Evolutionary conservation across 768 basidiomycete genomes (phyloP).

Genomic region (Panaeolus cyanescens): DNA sequence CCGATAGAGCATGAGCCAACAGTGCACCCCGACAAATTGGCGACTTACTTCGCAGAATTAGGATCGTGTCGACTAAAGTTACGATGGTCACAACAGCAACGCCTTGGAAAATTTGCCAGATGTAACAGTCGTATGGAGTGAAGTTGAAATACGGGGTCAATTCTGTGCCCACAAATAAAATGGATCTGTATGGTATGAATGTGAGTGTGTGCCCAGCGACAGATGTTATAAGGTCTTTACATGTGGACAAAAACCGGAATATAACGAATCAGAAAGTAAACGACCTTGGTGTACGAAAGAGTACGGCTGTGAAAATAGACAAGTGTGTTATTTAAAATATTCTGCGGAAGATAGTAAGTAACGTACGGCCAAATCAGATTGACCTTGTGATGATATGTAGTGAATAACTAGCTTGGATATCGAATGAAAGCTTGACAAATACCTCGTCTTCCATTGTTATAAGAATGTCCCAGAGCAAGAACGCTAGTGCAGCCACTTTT

Average conservation of each 20-base stretch:
- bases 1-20: neutral
- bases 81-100: slow-evolving; percentile 30
- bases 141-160: slow-evolving; percentile 36
- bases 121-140: slow-evolving; percentile 40
- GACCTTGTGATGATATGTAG: slow-evolving; percentile 26
- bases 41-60: slow-evolving; percentile 39
- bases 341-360: neutral
- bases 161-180: slow-evolving; percentile 35
- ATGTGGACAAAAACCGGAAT: slow-evolving; percentile 36
- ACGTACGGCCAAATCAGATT: slow-evolving; percentile 44
- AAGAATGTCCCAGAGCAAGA: slow-evolving; percentile 42
- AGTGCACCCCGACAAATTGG: too few species aligned
- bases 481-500: slow-evolving; percentile 36
- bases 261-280: slow-evolving; percentile 40
- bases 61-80: slow-evolving; percentile 35
- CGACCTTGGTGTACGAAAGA: slow-evolving; percentile 29
- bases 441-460: slow-evolving; percentile 44
- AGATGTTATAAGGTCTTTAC: slow-evolving; percentile 22
- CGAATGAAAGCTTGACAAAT: slow-evolving; percentile 4
- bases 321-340: neutral
- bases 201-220: neutral
- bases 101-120: slow-evolving; percentile 47
- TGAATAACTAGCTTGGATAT: neutral
- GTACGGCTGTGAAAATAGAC: neutral
- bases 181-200: slow-evolving; percentile 23